Conservation (phyloP, 2,329 filamentous ascomycete genomes). For the Blastomyces parvus region DNA sequence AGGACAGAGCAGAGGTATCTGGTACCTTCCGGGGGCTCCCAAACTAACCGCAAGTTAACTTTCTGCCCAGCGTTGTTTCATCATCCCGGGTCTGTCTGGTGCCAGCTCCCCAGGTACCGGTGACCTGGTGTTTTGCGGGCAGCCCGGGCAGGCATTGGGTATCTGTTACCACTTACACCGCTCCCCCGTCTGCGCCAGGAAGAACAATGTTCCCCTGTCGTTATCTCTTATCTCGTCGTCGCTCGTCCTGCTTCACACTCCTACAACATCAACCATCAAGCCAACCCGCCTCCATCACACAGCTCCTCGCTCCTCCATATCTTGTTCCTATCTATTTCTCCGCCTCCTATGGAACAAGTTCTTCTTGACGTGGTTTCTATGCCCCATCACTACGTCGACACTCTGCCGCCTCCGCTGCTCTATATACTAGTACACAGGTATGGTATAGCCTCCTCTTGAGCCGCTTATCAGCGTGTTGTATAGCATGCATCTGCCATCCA, state of each 20-base stretch:
- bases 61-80: background rate
- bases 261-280: no score
- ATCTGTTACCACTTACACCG: background rate
- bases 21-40: background rate
- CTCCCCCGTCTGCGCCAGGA: background rate
- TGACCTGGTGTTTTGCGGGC: background rate
- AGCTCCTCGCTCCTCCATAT: background rate
- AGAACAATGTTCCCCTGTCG: background rate
- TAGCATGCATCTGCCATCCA: no score
- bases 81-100: background rate
- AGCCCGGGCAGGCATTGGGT: background rate
- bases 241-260: no score
- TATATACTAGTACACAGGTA: no score
- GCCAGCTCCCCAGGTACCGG: background rate
- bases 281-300: background rate
- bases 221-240: background rate
- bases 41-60: no score
- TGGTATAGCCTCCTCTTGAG: no score
- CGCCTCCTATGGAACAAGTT: no score
- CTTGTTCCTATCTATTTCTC: background rate
- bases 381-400: background rate
- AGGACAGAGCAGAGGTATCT: background rate
- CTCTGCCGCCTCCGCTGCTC: no score
- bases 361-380: background rate
- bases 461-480: no score